phyloP scores from a whole-genome alignment of 805 yeast species.

The Starmerella gropengiesseri region DNA sequence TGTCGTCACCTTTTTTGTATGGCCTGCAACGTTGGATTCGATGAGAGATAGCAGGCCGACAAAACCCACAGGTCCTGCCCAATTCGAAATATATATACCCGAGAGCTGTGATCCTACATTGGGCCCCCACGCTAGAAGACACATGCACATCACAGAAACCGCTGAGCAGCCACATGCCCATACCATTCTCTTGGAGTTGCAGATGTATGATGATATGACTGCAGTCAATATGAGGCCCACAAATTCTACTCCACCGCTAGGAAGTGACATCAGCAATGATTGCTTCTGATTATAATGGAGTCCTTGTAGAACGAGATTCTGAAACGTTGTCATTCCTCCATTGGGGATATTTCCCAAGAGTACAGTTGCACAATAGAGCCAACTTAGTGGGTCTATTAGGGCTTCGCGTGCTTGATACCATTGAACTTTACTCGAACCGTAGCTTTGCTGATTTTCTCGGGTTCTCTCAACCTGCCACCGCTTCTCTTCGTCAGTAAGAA shows the following conservation, averaged over 20 bases:
- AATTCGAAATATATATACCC: conserved; percentile 16
- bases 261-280: conserved; percentile 35
- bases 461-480: conserved; percentile 42
- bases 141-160: conserved; percentile 11
- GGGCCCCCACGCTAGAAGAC: conserved; percentile 23
- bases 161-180: conserved; percentile 12
- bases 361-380: conserved; percentile 37
- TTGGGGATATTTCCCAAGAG: conserved; percentile 39
- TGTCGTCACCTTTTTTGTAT: conserved; percentile 43
- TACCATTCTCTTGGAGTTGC: conserved; percentile 10
- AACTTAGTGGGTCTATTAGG: conserved; percentile 39
- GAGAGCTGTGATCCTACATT: conserved; percentile 16
- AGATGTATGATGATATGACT: conserved; percentile 8
- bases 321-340: conserved; percentile 47
- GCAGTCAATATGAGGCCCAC: conserved; percentile 17
- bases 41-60: conserved; percentile 24
- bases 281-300: conserved; percentile 35
- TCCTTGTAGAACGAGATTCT: conserved; percentile 36
- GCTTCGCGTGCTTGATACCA: conserved; percentile 45
- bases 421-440: conserved; percentile 46
- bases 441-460: conserved; percentile 46
- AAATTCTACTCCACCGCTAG: conserved; percentile 39
- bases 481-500: conserved; percentile 36
- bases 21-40: conserved; percentile 45
- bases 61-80: conserved; percentile 8